Conservation (phyloP, 2,329 filamentous ascomycete species). For the Pseudogymnoascus pannorum region DNA sequence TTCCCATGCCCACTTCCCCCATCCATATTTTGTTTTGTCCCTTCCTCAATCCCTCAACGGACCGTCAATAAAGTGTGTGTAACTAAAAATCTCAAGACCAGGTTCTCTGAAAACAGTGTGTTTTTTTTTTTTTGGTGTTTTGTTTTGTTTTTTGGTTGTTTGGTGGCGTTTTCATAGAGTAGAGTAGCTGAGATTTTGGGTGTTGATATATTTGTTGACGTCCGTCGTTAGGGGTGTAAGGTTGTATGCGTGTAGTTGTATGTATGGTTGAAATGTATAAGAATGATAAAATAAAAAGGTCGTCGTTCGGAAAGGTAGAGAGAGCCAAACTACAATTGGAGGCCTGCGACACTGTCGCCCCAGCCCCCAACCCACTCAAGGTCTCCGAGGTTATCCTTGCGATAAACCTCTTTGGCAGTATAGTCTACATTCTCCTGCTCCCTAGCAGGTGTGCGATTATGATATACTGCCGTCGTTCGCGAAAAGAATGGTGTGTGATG, state of each 20-base stretch:
- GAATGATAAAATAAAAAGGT: slow-evolving; percentile 20
- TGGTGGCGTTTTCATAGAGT: not conserved
- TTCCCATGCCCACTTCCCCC: not conserved
- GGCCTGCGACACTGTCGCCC: slow-evolving; percentile 46
- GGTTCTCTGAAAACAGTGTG: not conserved
- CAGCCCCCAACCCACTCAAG: slow-evolving; percentile 95
- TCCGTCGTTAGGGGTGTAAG: not conserved
- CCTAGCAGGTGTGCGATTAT: slow-evolving; percentile 18
- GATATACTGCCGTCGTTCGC: slow-evolving; percentile 7
- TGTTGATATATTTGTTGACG: not conserved
- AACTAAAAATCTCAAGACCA: not conserved
- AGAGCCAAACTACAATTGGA: slow-evolving; percentile 56
- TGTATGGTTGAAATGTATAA: slow-evolving; percentile 14
- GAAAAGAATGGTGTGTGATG: slow-evolving; percentile 5
- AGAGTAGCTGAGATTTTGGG: not conserved
- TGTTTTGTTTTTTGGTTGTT: not conserved
- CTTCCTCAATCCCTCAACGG: not conserved
- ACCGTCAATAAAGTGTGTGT: not conserved
- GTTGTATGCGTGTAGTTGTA: not conserved
- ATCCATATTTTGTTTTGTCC: not conserved
- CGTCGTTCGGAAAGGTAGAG: slow-evolving; percentile 20
- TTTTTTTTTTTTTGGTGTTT: not conserved
- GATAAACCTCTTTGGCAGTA: slow-evolving; percentile 43
- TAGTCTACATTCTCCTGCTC: slow-evolving; percentile 25
- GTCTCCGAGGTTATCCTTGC: slow-evolving; percentile 62